Conservation (phyloP, 2,329 filamentous ascomycete species). For the Acarospora socialis region DNA sequence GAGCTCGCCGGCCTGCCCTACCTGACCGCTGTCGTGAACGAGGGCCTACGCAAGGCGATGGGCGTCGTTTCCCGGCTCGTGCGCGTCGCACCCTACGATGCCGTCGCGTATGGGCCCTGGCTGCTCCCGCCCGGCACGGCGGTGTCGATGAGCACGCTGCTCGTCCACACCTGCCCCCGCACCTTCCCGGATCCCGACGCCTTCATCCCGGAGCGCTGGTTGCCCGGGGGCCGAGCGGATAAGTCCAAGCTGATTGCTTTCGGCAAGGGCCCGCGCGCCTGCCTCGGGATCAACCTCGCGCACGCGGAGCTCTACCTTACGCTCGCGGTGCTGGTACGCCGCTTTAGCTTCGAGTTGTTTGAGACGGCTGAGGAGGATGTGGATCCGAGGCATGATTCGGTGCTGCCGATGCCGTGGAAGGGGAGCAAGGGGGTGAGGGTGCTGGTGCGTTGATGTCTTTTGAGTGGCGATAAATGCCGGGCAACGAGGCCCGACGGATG, state of each 20-base stretch:
- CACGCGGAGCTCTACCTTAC: slow-evolving; percentile 3
- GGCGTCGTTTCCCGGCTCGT: slow-evolving; percentile 23
- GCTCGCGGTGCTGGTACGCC: background rate
- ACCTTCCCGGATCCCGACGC: slow-evolving; percentile 17
- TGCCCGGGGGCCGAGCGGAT: too few relatives aligned
- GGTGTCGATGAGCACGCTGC: slow-evolving; percentile 9
- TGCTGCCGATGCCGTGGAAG: too few relatives aligned
- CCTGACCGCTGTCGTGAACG: slow-evolving; percentile 26
- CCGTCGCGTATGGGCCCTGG: slow-evolving; percentile 14
- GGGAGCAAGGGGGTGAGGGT: too few relatives aligned
- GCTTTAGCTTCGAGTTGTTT: slow-evolving; percentile 1
- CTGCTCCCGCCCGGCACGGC: background rate
- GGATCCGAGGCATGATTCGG: too few relatives aligned
- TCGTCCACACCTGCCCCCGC: slow-evolving; percentile 14
- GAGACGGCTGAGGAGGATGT: too few relatives aligned
- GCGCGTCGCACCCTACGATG: slow-evolving; percentile 20
- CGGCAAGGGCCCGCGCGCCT: slow-evolving; percentile 1
- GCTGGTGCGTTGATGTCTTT: too few relatives aligned
- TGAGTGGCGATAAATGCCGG: too few relatives aligned
- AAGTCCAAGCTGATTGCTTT: too few relatives aligned
- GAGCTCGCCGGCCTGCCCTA: slow-evolving; percentile 25
- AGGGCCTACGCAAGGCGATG: slow-evolving; percentile 29
- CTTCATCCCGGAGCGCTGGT: slow-evolving; percentile 17
- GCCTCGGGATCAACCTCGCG: slow-evolving; percentile 3
- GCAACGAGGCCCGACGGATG: too few relatives aligned